Evolutionary conservation across 1,139 yeast genomes (phyloP).

Genomic region (Taphrina confusa): DNA sequence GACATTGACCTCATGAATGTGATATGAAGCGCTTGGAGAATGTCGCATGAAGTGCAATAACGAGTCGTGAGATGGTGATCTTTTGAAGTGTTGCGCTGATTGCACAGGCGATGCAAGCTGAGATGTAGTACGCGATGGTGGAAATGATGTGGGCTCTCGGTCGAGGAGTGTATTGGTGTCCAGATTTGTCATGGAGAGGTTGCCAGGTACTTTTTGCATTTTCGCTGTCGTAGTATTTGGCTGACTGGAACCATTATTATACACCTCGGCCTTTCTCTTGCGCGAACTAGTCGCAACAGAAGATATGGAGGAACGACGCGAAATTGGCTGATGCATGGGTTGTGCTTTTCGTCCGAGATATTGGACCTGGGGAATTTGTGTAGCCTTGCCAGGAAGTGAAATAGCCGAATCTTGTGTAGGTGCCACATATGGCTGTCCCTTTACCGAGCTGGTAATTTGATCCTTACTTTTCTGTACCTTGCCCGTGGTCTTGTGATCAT

Average conservation of each 20-base stretch:
- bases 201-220: conserved; percentile 22
- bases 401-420: background rate
- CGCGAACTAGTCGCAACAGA: conserved; percentile 18
- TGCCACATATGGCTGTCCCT: conserved; percentile 10
- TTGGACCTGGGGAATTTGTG: background rate
- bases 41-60: conserved; percentile 15
- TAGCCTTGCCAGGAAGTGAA: background rate
- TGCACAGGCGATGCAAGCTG: conserved; percentile 20
- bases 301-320: conserved; percentile 27
- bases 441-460: conserved; percentile 18
- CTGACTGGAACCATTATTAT: background rate
- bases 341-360: background rate
- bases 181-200: conserved; percentile 24
- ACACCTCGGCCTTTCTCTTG: conserved; percentile 21
- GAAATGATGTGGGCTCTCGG: background rate
- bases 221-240: background rate
- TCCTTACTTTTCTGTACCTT: conserved; percentile 18
- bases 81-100: conserved; percentile 7
- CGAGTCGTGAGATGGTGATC: conserved; percentile 27
- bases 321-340: background rate
- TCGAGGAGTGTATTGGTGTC: background rate
- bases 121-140: conserved; percentile 14
- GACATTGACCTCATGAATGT: too few relatives aligned
- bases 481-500: conserved; percentile 68
- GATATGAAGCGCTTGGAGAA: background rate